Base-by-base conservation (phyloP, 345 rosid species). In the Brassica nigra region DNA sequence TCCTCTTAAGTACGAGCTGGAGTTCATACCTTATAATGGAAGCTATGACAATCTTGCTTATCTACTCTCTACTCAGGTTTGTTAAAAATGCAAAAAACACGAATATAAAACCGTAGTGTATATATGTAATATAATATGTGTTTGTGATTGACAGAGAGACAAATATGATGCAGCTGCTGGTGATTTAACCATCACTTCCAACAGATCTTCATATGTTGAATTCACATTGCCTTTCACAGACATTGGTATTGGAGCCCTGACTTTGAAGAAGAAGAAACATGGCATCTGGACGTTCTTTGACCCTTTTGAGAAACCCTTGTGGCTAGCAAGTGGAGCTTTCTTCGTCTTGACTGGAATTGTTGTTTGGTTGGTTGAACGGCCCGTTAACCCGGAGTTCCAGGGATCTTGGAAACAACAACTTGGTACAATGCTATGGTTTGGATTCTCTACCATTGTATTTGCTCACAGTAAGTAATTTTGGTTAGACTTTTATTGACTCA, bases 391-490 rank as follows among this genome's bases (percentile, higher is more conserved):
- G 1, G 83, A 74, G 6, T 74, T 80, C 27, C 83, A 74, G 2
- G 83, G 78, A 39, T 12, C 82, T 3, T 78, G 82, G 77, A 5
- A 36, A 39, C 77, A 78, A 4, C 75, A 74, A 11, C 61, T 79
- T 74, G 23, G 78, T 68, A 68, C 68, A n/a, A 74, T 74, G 57
- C 75, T 79, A 10, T 79, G 82, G 62, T 55, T 55, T 18, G 62
- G 62, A 6, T 55, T 55, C 28, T 55, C 62, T 20, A 79, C 82
- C 42, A n/a, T 79, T 67, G 78, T 79, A 9, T 47, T 73, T 79
- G 82, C 78, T 73, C 78, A 79, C 20, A 18, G 75, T 79, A 68
- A 74, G 54, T 18, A 18, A 18, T 18, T 18, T 18, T 18, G 18
- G 18, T 18, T 18, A 18, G 18, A 18, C 18, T 18, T 18, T 18